Base-by-base conservation (phyloP, 73 alveolate species). In the Blepharisma stoltei region DNA sequence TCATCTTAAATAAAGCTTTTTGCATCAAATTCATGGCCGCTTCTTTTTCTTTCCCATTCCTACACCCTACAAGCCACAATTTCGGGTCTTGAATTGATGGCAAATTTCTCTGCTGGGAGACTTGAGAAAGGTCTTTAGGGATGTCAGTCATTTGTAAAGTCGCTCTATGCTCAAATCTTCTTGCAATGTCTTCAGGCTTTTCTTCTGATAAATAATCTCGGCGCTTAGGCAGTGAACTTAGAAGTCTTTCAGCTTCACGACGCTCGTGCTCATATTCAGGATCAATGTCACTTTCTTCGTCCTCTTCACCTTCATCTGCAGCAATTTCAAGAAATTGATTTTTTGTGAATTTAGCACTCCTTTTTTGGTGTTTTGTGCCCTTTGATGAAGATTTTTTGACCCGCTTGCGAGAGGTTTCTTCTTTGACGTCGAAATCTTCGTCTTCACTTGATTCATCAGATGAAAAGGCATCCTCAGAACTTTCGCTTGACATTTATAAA, bases 41-140 rank as follows among this genome's bases (percentile, higher is more conserved):
- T 55, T 89, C 92, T 87, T 90, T 94, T 78, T 89, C 98, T n/a
- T 80, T 83, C 2, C 97, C 97, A 41, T 83, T 86, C 79, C 86
- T 91, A 45, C 93, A 88, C 85, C 86, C 88, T 14, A 94, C 79
- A 9, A 83, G 71, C 97, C 97, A 94, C 32, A 94, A 75, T 76
- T 85, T 89, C 4, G 98, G 98, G 83, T 89, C 97, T 32, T 86
- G 14, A 9, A 82, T 83, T 7, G 92, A 70, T 5, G 98, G 98
- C 50, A 77, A 70, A 20, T 84, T 80, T 6, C 81, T 79, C 82
- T 91, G 92, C 44, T 87, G 11, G n/a, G 79, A 69, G n/a, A 69
- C 65, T 3, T 38, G 71, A 69, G 37, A n/a, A 18, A 69, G 11
- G 1, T 69, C 79, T n/a, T 23, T 8, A 69, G 32, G 20, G 1